Evolutionary conservation across 441 rosid species (phyloP).

Genomic region (Pelargonium cotyledonis): DNA sequence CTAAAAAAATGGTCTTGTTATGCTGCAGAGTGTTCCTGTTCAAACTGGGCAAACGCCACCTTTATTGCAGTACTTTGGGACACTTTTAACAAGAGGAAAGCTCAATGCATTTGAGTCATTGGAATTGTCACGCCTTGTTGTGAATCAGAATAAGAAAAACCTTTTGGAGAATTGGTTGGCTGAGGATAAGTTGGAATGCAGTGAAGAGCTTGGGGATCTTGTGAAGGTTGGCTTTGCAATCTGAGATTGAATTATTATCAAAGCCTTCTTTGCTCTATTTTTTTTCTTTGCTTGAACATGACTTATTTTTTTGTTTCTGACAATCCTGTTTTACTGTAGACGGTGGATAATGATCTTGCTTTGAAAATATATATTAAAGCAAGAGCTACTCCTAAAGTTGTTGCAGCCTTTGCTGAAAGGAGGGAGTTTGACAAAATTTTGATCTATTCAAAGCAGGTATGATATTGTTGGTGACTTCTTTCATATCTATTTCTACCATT

Average conservation of each 20-base stretch:
- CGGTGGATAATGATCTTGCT: conserved; percentile 99
- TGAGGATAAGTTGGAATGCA: conserved; percentile 98
- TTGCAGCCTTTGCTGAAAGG: conserved; percentile 99
- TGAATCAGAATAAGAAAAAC: conserved; percentile 97
- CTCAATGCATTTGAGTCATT: conserved; percentile 94
- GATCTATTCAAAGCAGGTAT: conserved; percentile 88
- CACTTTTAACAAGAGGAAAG: conserved; percentile 92
- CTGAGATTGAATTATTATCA: conserved; percentile 7
- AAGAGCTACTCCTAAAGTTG: conserved; percentile 99
- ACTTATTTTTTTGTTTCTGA: not conserved
- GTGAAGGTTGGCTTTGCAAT: conserved; percentile 64
- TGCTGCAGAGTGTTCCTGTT: conserved; percentile 94
- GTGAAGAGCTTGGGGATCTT: conserved; percentile 99
- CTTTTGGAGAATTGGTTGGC: conserved; percentile 98
- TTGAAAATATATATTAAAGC: conserved; percentile 96
- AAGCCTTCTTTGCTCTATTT: not conserved
- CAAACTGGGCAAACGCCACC: conserved; percentile 99
- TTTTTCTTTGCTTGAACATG: not conserved
- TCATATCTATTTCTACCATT: not conserved
- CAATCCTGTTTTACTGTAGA: conserved; percentile 39
- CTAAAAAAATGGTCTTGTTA: not conserved
- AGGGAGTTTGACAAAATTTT: conserved; percentile 98
- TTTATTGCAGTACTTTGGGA: conserved; percentile 93
- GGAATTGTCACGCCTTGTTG: conserved; percentile 97
- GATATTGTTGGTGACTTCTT: too few relatives aligned